Base-by-base conservation (phyloP, 225 moss, liverwort and hornwort species). In the Pseudoscleropodium purum region DNA sequence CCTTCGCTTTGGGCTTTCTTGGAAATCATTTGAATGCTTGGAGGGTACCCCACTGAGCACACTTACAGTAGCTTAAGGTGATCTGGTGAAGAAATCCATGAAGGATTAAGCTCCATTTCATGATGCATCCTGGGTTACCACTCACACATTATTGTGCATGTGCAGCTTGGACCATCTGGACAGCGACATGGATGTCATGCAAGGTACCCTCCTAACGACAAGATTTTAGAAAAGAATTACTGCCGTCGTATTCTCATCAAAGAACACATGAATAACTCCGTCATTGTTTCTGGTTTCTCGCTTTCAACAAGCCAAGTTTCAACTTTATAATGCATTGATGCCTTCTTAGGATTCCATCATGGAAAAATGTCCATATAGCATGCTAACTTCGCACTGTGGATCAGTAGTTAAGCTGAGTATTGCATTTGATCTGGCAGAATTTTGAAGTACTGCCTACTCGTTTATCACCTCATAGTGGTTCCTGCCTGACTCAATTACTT, bases 91-190 rank as follows among this genome's bases (percentile, higher is more conserved):
- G 64, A 47, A 74, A 75, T 66, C 65, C 51, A 57, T 47, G 33
- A 37, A 86, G 81, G 88, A 88, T 68, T 59, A 61, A 87, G 33
- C 86, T 80, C 61, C 80, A 84, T 59, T 77, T 56, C 80, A 52
- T 68, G 39, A 54, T 84, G 57, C 85, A 82, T 59, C 81, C 56
- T 75, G 30, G 54, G 57, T 76, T 85, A 78, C 41, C 72, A 54
- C 63, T 92, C 57, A 89, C 87, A 87, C 56, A 57, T 64, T 49
- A 72, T 72, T 78, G 63, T 91, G 78, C 64, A 83, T 65, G 85
- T 88, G 89, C 91, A 93, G 93, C 89, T 60, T 88, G 79, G 86
- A 91, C 61, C 54, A 54, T 88, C 67, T 83, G 73, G 67, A 82
- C 45, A 88, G 87, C 61, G 91, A 83, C 18, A 83, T 45, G 66